These are phyloP conservation scores for Zygosaccharomyces gambellarensis DNA, from an alignment of 805 yeast genomes.

Conservation along the genomic window DNA sequence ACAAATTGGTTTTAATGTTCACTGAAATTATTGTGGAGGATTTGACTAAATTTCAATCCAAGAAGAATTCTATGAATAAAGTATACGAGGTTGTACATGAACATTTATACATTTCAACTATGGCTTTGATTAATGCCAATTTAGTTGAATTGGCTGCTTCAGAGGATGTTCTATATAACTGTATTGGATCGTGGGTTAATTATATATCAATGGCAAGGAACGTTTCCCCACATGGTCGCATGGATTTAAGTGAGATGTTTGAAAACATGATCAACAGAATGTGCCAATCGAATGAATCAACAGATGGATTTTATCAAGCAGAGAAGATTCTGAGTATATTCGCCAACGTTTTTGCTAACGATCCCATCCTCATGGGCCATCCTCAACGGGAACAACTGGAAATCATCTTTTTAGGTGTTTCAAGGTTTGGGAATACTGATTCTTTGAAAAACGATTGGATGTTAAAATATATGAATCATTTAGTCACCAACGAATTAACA, in stretches of 20 bases:
- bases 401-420: conserved; percentile 30
- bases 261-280: conserved; percentile 27
- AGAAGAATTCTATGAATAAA: conserved; percentile 25
- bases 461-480: conserved; percentile 32
- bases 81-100: conserved; percentile 32
- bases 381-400: conserved; percentile 31
- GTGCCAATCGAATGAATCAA: conserved; percentile 27
- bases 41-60: conserved; percentile 29
- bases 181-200: conserved; percentile 31
- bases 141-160: conserved; percentile 9
- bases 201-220: conserved; percentile 31
- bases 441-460: conserved; percentile 30
- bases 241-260: conserved; percentile 32
- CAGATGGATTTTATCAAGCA: conserved; percentile 24
- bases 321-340: conserved; percentile 26
- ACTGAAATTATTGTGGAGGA: conserved; percentile 35
- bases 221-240: conserved; percentile 23
- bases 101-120: conserved; percentile 31
- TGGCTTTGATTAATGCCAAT: conserved; percentile 30
- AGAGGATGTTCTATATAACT: conserved; percentile 20
- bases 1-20: conserved; percentile 26
- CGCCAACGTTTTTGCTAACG: conserved; percentile 29
- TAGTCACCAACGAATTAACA: conserved; percentile 30
- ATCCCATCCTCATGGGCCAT: conserved; percentile 29
- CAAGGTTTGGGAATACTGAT: conserved; percentile 21